Percentiles rank a stretch among this genome's conserved stretches.
phyloP scores from a whole-genome alignment of 108 stramenopile genomes.

The Parietichytrium sp. region DNA sequence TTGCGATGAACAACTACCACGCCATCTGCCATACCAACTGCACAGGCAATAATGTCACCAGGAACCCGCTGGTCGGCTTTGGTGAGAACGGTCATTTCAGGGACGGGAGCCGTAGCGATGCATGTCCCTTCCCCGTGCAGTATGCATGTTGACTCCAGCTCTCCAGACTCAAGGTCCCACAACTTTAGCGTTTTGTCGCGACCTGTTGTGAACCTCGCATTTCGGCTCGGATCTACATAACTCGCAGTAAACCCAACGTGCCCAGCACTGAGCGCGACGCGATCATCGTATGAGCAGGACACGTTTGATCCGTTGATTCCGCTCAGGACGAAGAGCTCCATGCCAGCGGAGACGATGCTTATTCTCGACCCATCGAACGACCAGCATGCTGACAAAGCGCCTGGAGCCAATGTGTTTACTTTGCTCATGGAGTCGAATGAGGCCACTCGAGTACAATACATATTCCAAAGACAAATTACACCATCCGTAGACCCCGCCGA shows the following conservation, averaged over 20 bases:
- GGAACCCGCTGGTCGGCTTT: no score
- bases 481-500: neutral
- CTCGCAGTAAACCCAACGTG: no score
- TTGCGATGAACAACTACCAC: neutral
- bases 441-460: neutral
- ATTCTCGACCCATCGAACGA: constrained; percentile 14
- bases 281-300: no score
- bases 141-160: constrained; percentile 1
- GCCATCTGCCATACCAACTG: neutral
- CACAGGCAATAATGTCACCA: neutral
- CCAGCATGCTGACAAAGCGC: neutral
- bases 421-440: neutral
- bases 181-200: neutral
- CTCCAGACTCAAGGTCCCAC: neutral
- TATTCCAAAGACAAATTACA: neutral
- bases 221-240: no score
- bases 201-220: neutral
- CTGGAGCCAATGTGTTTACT: neutral
- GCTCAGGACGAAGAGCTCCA: neutral
- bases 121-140: neutral
- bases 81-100: no score
- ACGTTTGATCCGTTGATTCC: constrained; percentile 16
- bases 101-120: no score
- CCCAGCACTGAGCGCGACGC: no score
- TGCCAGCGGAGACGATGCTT: neutral